Conservation (phyloP, 768 basidiomycete genomes). For the Lentinula boryana region DNA sequence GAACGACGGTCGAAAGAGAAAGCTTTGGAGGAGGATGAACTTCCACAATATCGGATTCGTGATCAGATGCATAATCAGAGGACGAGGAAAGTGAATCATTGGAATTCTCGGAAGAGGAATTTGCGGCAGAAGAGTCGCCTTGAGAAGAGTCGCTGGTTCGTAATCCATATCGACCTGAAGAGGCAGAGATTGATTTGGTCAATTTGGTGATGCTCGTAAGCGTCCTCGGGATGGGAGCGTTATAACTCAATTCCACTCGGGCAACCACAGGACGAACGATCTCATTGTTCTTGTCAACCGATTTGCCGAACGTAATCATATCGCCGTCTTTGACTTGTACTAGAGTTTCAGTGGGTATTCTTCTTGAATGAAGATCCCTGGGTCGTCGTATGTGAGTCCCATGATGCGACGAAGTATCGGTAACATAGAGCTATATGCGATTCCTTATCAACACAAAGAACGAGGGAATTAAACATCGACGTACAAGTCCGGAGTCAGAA, state of each 20-base stretch:
- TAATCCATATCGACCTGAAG: constrained; percentile 8
- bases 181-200: background rate
- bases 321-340: constrained; percentile 61
- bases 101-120: constrained; percentile 4
- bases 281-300: constrained; percentile 57
- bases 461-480: constrained; percentile 13
- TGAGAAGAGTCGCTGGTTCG: background rate
- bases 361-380: constrained; percentile 41
- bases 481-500: constrained; percentile 64
- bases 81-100: background rate
- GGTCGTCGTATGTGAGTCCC: constrained; percentile 62
- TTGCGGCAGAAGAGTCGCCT: constrained; percentile 4
- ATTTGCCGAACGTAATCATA: constrained; percentile 71
- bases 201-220: background rate
- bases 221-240: constrained; percentile 7
- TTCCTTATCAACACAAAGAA: constrained; percentile 8
- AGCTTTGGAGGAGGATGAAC: background rate
- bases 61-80: background rate
- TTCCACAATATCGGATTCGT: constrained; percentile 5
- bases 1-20: background rate
- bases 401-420: constrained; percentile 70
- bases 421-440: constrained; percentile 53
- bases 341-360: constrained; percentile 49
- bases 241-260: constrained; percentile 50
- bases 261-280: constrained; percentile 59